Evolutionary conservation across 805 yeast species (phyloP), one percentile per base, ranked within the genome.

Genomic region (Zygoascus ofunaensis): DNA sequence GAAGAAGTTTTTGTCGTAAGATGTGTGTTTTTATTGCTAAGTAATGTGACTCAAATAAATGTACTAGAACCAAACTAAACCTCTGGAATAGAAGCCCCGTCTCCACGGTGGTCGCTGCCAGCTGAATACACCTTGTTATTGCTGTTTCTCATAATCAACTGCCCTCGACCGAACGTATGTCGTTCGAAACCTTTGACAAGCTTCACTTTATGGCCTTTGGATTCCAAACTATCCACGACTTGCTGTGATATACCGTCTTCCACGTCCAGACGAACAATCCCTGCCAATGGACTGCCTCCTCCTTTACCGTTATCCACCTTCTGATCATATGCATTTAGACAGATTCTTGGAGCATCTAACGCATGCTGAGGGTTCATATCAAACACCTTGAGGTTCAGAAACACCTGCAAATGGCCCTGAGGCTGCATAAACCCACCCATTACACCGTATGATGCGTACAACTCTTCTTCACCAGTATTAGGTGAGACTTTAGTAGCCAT

Each of bases 391-490:
- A 84, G 59, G 58, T 85, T 84, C 49, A 83, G 61, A 33, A 75
- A 79, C 32, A 82, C 89, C 59, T 82, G 90, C 4, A 84, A 77
- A 53, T 84, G 94, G 1, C 89, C 89, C 54, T 82, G 86, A 2
- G 94, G 94, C 60, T 85, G 94, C 67, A 80, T 82, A 64, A 78
- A 84, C 1, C 90, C 94, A 15, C 94, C 94, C 87, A 82, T 83
- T 49, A 81, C 83, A 41, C 90, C 92, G 53, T 71, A 80, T n/a
- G 80, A 64, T 0, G 87, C 87, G 55, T 70, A 79, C n/a, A 84
- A 61, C 4, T 48, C 49, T 24, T 61, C 65, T 41, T 58, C 57
- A 2, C 45, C 47, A 23, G 43, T 44, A 2, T 51, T 48, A 8
- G 30, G 12, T 26, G 30, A 26, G 30, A 8, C 12, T 2, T 65